Conservation (phyloP, 2,329 filamentous ascomycete species). For the Fusarium siculi region DNA sequence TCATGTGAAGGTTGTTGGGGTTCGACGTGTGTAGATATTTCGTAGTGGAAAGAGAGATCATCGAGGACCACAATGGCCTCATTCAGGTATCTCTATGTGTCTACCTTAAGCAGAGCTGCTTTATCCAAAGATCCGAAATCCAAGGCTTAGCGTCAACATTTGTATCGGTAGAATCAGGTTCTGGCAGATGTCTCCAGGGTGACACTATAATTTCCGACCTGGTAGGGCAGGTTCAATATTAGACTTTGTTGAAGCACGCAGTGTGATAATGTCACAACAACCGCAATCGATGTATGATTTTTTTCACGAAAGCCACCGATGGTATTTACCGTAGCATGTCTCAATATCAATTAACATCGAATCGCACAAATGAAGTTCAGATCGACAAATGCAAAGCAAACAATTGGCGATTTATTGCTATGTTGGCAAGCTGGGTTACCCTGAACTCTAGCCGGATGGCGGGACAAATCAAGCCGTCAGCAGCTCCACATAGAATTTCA, state of each 20-base stretch:
- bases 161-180: background rate
- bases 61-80: background rate
- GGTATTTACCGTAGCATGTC: too few species aligned
- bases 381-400: background rate
- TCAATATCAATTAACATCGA: background rate
- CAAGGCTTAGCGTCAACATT: background rate
- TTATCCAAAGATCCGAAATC: background rate
- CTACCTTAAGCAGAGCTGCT: too few species aligned
- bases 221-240: background rate
- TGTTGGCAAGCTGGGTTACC: slow-evolving; percentile 7
- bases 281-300: too few species aligned
- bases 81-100: background rate
- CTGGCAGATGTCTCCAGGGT: too few species aligned
- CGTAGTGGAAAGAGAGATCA: background rate
- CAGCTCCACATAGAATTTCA: slow-evolving; percentile 27
- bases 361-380: background rate
- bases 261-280: background rate
- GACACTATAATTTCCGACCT: background rate
- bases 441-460: slow-evolving; percentile 5
- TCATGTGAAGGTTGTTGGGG: background rate
- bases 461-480: slow-evolving; percentile 5
- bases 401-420: background rate
- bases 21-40: background rate
- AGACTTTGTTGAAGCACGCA: background rate
- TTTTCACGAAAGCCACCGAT: too few species aligned